A percentile compares a stretch with the other conserved stretches of the same genome.
Conservation (phyloP, 1,284 basidiomycete species). For the Tilletiaria anomala region DNA sequence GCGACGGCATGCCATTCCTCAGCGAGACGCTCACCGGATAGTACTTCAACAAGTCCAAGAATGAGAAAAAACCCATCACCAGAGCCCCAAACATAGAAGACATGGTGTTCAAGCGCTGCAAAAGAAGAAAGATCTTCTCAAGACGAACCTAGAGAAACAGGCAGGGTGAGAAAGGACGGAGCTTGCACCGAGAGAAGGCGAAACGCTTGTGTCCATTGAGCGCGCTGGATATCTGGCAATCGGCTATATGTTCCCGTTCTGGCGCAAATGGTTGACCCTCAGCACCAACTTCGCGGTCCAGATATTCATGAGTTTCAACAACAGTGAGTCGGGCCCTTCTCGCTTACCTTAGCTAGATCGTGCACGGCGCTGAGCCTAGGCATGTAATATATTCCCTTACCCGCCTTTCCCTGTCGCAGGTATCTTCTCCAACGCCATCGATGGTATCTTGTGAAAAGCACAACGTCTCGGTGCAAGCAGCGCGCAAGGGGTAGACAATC, state of each 20-base stretch:
- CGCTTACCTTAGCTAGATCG: too few relatives aligned
- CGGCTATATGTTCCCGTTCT: neutral
- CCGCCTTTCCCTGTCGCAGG: too few relatives aligned
- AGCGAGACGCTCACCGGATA: too few relatives aligned
- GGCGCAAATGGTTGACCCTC: neutral
- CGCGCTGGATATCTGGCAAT: neutral
- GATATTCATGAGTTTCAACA: neutral
- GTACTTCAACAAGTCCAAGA: too few relatives aligned
- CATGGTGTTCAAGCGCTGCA: too few relatives aligned
- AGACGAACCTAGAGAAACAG: neutral
- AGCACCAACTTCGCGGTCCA: neutral
- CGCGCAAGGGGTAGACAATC: conserved; percentile 41
- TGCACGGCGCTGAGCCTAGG: too few relatives aligned
- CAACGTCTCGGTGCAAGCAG: conserved; percentile 36
- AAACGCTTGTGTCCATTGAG: neutral
- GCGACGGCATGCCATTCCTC: too few relatives aligned
- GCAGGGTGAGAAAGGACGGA: neutral
- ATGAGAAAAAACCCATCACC: too few relatives aligned
- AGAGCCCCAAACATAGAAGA: too few relatives aligned
- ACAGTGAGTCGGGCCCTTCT: too few relatives aligned
- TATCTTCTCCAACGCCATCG: conserved; percentile 38
- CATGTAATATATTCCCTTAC: too few relatives aligned
- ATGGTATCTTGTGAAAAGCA: conserved; percentile 29
- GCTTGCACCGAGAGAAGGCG: neutral
- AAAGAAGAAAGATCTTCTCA: neutral